phyloP scores from a whole-genome alignment of 2,329 filamentous ascomycete species.

The Xylaria sp. region DNA sequence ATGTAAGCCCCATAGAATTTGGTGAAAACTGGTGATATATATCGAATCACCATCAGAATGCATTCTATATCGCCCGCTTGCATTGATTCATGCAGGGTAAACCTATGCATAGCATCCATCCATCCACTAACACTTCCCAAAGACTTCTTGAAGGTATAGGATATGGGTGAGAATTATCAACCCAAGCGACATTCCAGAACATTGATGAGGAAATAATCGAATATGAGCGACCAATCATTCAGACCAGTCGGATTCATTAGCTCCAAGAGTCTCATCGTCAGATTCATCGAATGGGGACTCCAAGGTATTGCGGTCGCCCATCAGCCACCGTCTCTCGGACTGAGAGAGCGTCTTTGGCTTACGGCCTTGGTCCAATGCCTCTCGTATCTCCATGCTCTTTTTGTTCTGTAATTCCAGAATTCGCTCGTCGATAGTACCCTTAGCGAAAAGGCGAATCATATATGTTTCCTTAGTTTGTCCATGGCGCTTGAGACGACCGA shows the following conservation, averaged over 20 bases:
- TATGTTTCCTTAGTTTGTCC: slow-evolving; percentile 70
- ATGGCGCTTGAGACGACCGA: slow-evolving; percentile 69
- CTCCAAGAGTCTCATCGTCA: neutral
- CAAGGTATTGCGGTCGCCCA: neutral
- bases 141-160: neutral
- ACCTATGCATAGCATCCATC: neutral
- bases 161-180: neutral
- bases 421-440: slow-evolving; percentile 28
- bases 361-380: slow-evolving; percentile 15
- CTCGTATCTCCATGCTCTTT: slow-evolving; percentile 19
- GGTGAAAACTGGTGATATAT: neutral
- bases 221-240: neutral
- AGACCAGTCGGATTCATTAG: neutral
- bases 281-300: slow-evolving; percentile 10
- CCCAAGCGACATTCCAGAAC: neutral
- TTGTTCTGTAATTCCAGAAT: slow-evolving; percentile 12
- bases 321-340: slow-evolving; percentile 23
- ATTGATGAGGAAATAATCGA: neutral
- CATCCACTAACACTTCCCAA: too few species aligned
- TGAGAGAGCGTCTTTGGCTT: slow-evolving; percentile 19
- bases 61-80: neutral
- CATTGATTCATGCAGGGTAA: neutral
- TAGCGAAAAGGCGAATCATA: slow-evolving; percentile 63
- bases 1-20: neutral
- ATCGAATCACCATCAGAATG: neutral